Percentiles rank a stretch among this genome's conserved stretches.
Conservation (phyloP, 495 filamentous ascomycete species). For the Penicillium pancosmium region DNA sequence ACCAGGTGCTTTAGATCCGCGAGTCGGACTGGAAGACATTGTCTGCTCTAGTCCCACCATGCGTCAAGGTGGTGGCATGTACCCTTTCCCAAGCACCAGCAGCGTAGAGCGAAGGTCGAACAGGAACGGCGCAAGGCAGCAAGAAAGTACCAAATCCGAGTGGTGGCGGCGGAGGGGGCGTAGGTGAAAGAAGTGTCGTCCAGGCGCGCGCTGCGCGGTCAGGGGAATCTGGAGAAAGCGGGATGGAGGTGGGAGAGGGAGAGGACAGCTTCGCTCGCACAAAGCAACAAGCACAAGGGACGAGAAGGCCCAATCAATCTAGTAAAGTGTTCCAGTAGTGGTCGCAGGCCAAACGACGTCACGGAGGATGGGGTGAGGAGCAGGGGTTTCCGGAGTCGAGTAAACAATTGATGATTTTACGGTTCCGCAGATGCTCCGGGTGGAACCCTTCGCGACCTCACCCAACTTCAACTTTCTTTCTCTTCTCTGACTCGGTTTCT, state of each 20-base stretch:
- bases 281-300: slow-evolving; percentile 5
- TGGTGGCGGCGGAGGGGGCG: slow-evolving; percentile 15
- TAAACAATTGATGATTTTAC: slow-evolving; percentile 38
- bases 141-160: slow-evolving; percentile 9
- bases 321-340: background rate
- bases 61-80: slow-evolving; percentile 31
- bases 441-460: slow-evolving; percentile 23
- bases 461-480: slow-evolving; percentile 21
- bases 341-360: slow-evolving; percentile 12
- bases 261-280: background rate
- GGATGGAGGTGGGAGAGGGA: background rate
- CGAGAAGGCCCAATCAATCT: slow-evolving; percentile 8
- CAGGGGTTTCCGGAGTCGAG: slow-evolving; percentile 18
- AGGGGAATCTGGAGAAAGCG: slow-evolving; percentile 26
- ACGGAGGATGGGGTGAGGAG: slow-evolving; percentile 18
- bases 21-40: slow-evolving; percentile 47
- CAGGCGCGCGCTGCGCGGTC: slow-evolving; percentile 20
- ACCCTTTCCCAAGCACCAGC: slow-evolving; percentile 35
- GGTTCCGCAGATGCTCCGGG: slow-evolving; percentile 34
- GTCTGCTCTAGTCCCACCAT: slow-evolving; percentile 44
- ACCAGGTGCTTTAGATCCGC: slow-evolving; percentile 36
- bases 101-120: slow-evolving; percentile 1
- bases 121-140: slow-evolving; percentile 8
- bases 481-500: background rate
- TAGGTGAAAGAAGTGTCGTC: slow-evolving; percentile 13